Evolutionary conservation across 805 yeast genomes (phyloP).

Genomic region (Jamesozyma hellenica): DNA sequence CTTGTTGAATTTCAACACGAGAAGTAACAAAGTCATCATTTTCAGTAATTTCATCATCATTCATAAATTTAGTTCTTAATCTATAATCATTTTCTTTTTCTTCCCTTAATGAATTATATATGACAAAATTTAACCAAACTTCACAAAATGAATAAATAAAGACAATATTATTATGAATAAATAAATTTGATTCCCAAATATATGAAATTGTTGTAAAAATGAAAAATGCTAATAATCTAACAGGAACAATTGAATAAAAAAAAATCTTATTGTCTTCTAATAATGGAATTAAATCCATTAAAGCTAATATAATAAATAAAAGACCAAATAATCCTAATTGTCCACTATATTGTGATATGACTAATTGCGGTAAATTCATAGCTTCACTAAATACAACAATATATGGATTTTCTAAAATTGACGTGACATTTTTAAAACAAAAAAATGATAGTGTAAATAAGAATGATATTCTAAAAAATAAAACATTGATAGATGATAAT

Average conservation of each 20-base stretch:
- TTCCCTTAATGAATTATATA: slow-evolving; percentile 53
- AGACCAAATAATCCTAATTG: slow-evolving; percentile 42
- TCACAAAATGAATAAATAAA: slow-evolving; percentile 54
- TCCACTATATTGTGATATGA: slow-evolving; percentile 30
- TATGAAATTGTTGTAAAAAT: slow-evolving; percentile 41
- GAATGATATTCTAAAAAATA: slow-evolving; percentile 39
- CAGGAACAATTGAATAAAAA: slow-evolving; percentile 53
- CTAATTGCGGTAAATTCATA: slow-evolving; percentile 38
- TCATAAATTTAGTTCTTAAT: slow-evolving; percentile 5
- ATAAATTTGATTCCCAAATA: slow-evolving; percentile 32
- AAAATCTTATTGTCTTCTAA: slow-evolving; percentile 35
- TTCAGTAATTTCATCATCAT: slow-evolving; percentile 6
- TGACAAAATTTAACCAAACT: slow-evolving; percentile 58
- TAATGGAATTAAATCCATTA: slow-evolving; percentile 52
- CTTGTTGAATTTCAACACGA: not conserved
- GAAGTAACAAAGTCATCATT: slow-evolving; percentile 1
- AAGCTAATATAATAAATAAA: slow-evolving; percentile 35
- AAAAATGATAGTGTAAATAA: slow-evolving; percentile 37
- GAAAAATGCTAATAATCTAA: slow-evolving; percentile 44
- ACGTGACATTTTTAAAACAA: slow-evolving; percentile 39
- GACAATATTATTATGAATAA: slow-evolving; percentile 51
- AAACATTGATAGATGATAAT: slow-evolving; percentile 39
- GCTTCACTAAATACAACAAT: slow-evolving; percentile 48
- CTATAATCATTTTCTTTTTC: slow-evolving; percentile 46
- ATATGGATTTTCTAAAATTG: slow-evolving; percentile 37